Conservation (phyloP, 441 rosid species). For the Pelargonium australe region DNA sequence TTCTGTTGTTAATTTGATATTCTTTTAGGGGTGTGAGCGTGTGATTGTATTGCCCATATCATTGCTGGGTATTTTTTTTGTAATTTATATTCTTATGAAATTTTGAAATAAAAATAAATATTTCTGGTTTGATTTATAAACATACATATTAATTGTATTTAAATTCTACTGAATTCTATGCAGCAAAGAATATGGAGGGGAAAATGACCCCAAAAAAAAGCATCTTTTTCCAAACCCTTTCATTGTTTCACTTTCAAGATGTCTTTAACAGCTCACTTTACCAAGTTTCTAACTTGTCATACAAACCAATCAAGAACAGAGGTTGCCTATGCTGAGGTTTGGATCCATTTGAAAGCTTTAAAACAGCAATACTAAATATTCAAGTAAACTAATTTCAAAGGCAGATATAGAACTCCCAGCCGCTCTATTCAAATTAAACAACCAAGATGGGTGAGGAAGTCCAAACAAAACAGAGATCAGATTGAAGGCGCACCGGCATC, state of each 20-base stretch:
- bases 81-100: not conserved
- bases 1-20: constrained; percentile 11
- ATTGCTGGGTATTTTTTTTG: not conserved
- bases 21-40: constrained; percentile 24
- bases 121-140: not conserved
- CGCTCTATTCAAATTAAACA: constrained; percentile 14
- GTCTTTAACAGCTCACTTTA: not conserved
- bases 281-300: not conserved
- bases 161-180: too few relatives aligned
- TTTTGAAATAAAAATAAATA: not conserved
- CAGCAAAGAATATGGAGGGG: too few relatives aligned
- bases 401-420: not conserved
- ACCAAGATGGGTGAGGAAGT: not conserved
- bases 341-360: too few relatives aligned
- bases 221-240: not conserved
- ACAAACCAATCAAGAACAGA: too few relatives aligned
- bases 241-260: not conserved
- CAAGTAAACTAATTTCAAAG: not conserved
- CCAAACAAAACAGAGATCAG: not conserved
- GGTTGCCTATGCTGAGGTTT: too few relatives aligned
- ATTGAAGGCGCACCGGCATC: constrained; percentile 33
- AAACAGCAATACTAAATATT: too few relatives aligned
- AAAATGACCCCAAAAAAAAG: too few relatives aligned
- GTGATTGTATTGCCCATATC: not conserved
- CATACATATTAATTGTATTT: too few relatives aligned